Percentiles rank a stretch among this genome's conserved stretches.
Evolutionary conservation across 257 asterid genomes (phyloP).

Genomic region (Ehretia macrophylla): DNA sequence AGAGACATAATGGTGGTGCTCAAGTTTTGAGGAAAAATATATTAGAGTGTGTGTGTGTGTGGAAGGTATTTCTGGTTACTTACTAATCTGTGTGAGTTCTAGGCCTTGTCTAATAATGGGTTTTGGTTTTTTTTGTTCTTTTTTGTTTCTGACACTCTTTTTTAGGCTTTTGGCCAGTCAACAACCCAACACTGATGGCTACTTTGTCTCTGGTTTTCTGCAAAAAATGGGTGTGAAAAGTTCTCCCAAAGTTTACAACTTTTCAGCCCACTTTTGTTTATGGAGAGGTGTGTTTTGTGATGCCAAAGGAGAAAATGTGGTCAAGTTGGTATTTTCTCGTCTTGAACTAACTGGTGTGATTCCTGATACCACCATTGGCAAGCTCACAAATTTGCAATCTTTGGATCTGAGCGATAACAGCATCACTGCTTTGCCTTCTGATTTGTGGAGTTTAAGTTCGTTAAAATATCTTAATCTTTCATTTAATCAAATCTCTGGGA

Average conservation of each 20-base stretch:
- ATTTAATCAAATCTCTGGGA: conserved; percentile 47
- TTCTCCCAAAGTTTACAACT: conserved; percentile 26
- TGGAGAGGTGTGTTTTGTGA: conserved; percentile 81
- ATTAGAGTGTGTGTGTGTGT: conserved; percentile 7
- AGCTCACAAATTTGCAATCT: conserved; percentile 51
- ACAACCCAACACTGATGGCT: conserved; percentile 62
- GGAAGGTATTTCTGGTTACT: not conserved
- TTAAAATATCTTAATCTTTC: conserved; percentile 67
- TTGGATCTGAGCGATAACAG: conserved; percentile 86
- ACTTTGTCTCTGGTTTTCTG: conserved; percentile 51
- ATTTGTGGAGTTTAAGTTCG: conserved; percentile 86
- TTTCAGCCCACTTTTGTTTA: conserved; percentile 61
- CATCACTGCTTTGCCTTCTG: conserved; percentile 68
- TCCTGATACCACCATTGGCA: conserved; percentile 83
- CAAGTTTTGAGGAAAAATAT: conserved; percentile 11
- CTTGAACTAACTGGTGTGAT: conserved; percentile 70
- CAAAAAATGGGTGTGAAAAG: conserved; percentile 41
- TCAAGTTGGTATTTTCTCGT: conserved; percentile 47
- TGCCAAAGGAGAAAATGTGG: conserved; percentile 41
- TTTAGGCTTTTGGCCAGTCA: conserved; percentile 43
- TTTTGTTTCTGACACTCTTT: conserved; percentile 39
- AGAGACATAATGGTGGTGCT: conserved; percentile 17
- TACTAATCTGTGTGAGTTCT: conserved; percentile 2
- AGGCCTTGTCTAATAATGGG: conserved; percentile 39
- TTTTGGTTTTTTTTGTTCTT: conserved; percentile 32